These are phyloP conservation scores for Stachybotrys chlorohalonatus DNA, from an alignment of 2,329 filamentous ascomycete species.

Conservation along the genomic window DNA sequence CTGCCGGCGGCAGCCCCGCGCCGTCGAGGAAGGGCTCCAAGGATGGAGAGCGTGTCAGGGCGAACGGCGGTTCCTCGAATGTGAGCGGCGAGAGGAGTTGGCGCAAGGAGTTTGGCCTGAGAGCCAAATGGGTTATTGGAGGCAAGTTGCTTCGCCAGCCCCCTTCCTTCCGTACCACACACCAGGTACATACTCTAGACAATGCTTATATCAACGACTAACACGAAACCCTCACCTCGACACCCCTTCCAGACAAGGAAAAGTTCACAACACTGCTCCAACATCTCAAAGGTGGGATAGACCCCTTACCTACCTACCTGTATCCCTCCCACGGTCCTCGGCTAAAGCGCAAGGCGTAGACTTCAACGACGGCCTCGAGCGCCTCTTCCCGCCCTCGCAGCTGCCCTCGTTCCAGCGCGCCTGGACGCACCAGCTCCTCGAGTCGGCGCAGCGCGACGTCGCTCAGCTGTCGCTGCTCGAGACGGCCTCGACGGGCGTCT, in stretches of 20 bases:
- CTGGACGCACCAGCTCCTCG: slow-evolving; percentile 38
- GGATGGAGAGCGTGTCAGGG: slow-evolving; percentile 11
- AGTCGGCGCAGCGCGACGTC: slow-evolving; percentile 31
- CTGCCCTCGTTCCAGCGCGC: slow-evolving; percentile 32
- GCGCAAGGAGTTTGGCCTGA: slow-evolving; percentile 23
- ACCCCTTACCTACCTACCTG: background rate
- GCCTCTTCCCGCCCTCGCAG: slow-evolving; percentile 32
- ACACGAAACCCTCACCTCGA: background rate
- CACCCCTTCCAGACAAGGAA: slow-evolving; percentile 26
- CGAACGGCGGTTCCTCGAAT: slow-evolving; percentile 6
- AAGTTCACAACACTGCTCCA: slow-evolving; percentile 30
- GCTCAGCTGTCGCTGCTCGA: slow-evolving; percentile 32
- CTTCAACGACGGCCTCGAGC: slow-evolving; percentile 38
- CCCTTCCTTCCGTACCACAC: background rate
- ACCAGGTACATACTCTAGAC: background rate
- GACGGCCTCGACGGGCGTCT: slow-evolving; percentile 28
- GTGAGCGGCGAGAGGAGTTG: slow-evolving; percentile 17
- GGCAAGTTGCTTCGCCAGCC: slow-evolving; percentile 14
- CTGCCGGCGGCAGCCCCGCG: slow-evolving; percentile 5
- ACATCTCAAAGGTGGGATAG: slow-evolving; percentile 27
- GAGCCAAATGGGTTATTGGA: slow-evolving; percentile 34
- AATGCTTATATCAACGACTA: background rate
- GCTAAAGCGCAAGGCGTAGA: slow-evolving; percentile 15
- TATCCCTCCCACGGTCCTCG: background rate
- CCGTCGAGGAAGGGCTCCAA: slow-evolving; percentile 12